These are phyloP conservation scores for Bocquillonia castaneifolia DNA, from an alignment of 441 rosid genomes.

Conservation along the genomic window DNA sequence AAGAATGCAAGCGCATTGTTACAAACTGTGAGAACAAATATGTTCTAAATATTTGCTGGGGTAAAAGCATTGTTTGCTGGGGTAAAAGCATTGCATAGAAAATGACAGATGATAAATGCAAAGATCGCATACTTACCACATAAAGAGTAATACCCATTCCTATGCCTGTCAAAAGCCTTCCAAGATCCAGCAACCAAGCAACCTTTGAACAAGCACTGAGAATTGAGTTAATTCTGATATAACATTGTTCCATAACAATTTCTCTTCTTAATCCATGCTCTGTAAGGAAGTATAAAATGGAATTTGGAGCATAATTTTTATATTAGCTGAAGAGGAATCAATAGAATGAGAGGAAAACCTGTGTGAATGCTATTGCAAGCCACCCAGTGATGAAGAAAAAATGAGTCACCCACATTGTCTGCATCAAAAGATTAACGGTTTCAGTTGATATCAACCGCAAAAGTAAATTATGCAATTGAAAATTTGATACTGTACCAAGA, in stretches of 20 bases:
- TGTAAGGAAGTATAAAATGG: background rate
- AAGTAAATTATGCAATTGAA: background rate
- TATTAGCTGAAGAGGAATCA: background rate
- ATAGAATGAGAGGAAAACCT: conserved; percentile 28
- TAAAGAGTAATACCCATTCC: conserved; percentile 50
- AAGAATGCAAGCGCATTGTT: background rate
- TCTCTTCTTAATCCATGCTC: background rate
- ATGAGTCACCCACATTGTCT: conserved; percentile 66
- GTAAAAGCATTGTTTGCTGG: background rate
- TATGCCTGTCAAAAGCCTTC: conserved; percentile 51
- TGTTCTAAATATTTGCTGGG: background rate
- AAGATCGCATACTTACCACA: conserved; percentile 40
- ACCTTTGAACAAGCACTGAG: conserved; percentile 31
- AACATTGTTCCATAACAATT: background rate
- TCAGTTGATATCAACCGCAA: background rate
- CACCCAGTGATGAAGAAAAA: conserved; percentile 49
- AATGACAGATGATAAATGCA: background rate
- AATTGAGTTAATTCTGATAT: background rate
- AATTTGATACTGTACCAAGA: background rate
- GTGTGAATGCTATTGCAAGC: conserved; percentile 46
- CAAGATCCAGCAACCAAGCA: conserved; percentile 51
- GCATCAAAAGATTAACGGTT: conserved; percentile 8
- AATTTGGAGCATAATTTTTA: background rate
- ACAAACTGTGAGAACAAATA: background rate
- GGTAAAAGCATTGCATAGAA: background rate